phyloP scores from a whole-genome alignment of 2,329 filamentous ascomycete species.

The Trichoderma sp. region DNA sequence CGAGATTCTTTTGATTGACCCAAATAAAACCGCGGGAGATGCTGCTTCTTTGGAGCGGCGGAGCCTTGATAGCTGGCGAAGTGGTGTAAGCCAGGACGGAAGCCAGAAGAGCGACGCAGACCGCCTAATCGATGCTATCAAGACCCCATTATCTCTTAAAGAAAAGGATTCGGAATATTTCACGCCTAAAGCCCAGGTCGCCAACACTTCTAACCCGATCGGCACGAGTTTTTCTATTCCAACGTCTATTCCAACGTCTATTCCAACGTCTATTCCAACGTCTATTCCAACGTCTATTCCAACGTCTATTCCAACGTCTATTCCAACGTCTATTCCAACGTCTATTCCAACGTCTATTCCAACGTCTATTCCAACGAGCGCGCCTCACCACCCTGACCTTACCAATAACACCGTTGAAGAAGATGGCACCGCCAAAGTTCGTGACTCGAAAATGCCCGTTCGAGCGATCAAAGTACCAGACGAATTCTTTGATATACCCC shows the following conservation, averaged over 20 bases:
- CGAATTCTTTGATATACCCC: conserved; percentile 42
- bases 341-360: neutral
- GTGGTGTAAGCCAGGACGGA: conserved; percentile 44
- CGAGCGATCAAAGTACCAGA: conserved; percentile 52
- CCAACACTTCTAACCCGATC: neutral
- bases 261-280: neutral
- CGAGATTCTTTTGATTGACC: conserved; percentile 65
- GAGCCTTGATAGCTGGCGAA: conserved; percentile 34
- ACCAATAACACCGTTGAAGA: neutral
- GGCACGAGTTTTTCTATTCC: neutral
- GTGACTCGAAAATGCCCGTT: conserved; percentile 48
- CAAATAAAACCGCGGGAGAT: conserved; percentile 36
- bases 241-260: neutral
- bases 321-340: neutral
- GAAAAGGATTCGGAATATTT: conserved; percentile 40
- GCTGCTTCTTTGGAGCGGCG: conserved; percentile 19
- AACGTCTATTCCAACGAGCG: neutral
- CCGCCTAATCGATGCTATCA: conserved; percentile 70
- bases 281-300: neutral
- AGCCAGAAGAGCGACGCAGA: conserved; percentile 66
- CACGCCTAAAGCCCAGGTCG: conserved; percentile 23
- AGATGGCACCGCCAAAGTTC: conserved; percentile 42
- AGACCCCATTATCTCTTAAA: conserved; percentile 54
- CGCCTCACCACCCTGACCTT: neutral
- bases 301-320: neutral